Evolutionary conservation across 257 asterid genomes (phyloP), one percentile per base, ranked within the genome.

Genomic region (Plantago ovata): DNA sequence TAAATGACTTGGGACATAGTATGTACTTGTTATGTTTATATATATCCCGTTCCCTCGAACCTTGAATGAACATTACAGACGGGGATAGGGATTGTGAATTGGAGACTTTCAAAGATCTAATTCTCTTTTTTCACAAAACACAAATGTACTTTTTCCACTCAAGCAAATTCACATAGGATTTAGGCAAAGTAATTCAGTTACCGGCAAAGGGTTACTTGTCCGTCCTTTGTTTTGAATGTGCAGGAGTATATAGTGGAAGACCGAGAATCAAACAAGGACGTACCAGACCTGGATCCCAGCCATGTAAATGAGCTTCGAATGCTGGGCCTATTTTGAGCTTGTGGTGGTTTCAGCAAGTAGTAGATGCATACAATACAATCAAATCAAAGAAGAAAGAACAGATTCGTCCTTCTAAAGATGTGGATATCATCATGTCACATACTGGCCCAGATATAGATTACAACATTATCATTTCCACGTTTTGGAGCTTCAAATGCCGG

Each of bases 161-260:
- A 1, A 43, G 8, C 16, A 11, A 42, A 14, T 2, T 14, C 1
- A 4, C 6, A 45, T 4, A 3, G 4, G 20, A 45, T n/a, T 2
- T 20, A 9, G 1, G 6, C 21, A 15, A 45, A 44, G 32, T 44
- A 18, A 63, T 36, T 12, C 32, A 1, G 24, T 23, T 9, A n/a
- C 10, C 45, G 16, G 10, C 13, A 41, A 40, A 15, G 18, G 18
- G 39, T 32, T 49, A 22, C 38, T 8, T 20, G 7, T 28, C 9
- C 15, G 33, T 43, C 23, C 16, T 39, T 51, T 20, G n/a, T n/a
- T 56, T 48, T 58, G 13, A 7, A 28, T 44, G 38, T 39, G 40
- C 81, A 91, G 98, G 98, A 92, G 72, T 92, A 83, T 61, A 79
- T 92, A 58, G 98, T 92, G 53, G 90, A 87, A 87, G 98, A 87